phyloP scores from a whole-genome alignment of 768 basidiomycete genomes.

The Panaeolus cyanescens region DNA sequence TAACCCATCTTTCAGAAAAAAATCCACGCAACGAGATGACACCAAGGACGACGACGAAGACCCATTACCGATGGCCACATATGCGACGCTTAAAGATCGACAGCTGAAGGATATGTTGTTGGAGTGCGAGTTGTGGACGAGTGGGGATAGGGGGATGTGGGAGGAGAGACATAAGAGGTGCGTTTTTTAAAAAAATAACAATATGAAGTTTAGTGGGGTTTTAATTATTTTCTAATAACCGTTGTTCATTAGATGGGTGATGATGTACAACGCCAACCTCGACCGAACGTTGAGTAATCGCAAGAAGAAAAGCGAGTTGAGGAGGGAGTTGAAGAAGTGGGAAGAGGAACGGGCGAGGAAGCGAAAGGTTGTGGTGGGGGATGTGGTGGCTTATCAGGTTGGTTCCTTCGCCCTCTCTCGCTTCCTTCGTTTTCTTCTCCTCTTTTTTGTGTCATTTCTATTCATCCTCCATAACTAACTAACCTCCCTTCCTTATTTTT shows the following conservation, averaged over 20 bases:
- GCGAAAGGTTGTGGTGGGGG: slow-evolving; percentile 41
- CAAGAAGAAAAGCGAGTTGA: slow-evolving; percentile 47
- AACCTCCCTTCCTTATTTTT: no score
- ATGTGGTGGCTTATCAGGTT: slow-evolving; percentile 24
- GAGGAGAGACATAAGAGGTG: slow-evolving; percentile 65
- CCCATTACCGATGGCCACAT: slow-evolving; percentile 65
- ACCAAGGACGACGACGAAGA: slow-evolving; percentile 36
- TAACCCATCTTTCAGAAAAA: no score
- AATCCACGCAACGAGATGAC: background rate
- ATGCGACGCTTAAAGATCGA: slow-evolving; percentile 63
- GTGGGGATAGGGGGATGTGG: slow-evolving; percentile 53
- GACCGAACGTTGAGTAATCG: slow-evolving; percentile 52
- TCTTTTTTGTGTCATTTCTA: background rate
- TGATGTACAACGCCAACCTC: slow-evolving; percentile 70
- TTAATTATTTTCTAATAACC: background rate
- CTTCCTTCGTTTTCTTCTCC: background rate
- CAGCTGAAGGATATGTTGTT: slow-evolving; percentile 56
- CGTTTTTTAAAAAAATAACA: slow-evolving; percentile 9
- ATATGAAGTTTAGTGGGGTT: background rate
- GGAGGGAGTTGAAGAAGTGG: slow-evolving; percentile 57
- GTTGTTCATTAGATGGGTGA: slow-evolving; percentile 55
- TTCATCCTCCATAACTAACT: no score
- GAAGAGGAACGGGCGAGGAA: slow-evolving; percentile 50
- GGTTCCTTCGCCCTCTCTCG: no score
- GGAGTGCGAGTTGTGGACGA: slow-evolving; percentile 49